These are phyloP conservation scores for Colletotrichum eleusines DNA, from an alignment of 2,329 filamentous ascomycete genomes.

Conservation along the genomic window DNA sequence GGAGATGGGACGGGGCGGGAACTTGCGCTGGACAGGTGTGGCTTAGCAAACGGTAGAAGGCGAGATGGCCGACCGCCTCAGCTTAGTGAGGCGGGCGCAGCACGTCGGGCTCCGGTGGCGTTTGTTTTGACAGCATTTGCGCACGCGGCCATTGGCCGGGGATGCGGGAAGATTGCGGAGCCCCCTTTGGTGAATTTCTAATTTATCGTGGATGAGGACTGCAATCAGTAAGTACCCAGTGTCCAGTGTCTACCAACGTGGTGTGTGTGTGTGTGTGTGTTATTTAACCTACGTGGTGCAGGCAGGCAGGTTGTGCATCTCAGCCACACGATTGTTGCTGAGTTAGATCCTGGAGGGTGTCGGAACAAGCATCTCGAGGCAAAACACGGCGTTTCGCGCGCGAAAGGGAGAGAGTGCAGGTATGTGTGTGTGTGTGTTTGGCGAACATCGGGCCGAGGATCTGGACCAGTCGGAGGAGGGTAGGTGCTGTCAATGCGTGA, in stretches of 20 bases:
- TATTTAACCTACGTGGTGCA: too few relatives aligned
- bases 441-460: not conserved
- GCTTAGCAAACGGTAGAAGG: not conserved
- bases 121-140: not conserved
- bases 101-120: not conserved
- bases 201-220: not conserved
- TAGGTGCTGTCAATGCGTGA: slow-evolving; percentile 13
- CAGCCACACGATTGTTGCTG: not conserved
- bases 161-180: not conserved
- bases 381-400: not conserved
- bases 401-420: not conserved
- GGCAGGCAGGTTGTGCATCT: not conserved
- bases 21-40: slow-evolving; percentile 2
- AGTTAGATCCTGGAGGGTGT: not conserved
- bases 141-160: not conserved
- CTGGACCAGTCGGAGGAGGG: too few relatives aligned
- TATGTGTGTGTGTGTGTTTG: not conserved
- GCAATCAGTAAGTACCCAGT: too few relatives aligned
- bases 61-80: too few relatives aligned
- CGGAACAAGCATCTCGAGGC: not conserved
- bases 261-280: too few relatives aligned
- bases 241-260: too few relatives aligned
- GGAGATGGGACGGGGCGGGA: too few relatives aligned
- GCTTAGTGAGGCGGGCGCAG: not conserved
- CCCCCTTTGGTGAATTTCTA: too few relatives aligned